Percentiles rank a stretch among this genome's conserved stretches.
Evolutionary conservation across 225 moss, liverwort and hornwort species (phyloP).

Genomic region (Physcomitrium patens): DNA sequence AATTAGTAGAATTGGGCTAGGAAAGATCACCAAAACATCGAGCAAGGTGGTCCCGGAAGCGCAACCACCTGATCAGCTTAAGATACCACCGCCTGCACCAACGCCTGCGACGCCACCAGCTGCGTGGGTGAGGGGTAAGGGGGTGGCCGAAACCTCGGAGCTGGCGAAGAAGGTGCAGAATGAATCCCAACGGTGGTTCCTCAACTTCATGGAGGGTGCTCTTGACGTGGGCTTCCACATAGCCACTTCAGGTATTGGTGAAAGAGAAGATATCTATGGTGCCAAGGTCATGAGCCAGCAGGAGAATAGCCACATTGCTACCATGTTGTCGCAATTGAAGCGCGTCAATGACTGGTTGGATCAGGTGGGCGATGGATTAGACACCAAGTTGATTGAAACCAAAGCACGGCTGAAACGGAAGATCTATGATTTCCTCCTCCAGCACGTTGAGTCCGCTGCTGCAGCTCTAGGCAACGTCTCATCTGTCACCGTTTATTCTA

Average conservation of each 20-base stretch:
- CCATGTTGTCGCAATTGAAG: slow-evolving; percentile 91
- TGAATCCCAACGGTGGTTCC: slow-evolving; percentile 87
- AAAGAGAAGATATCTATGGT: slow-evolving; percentile 43
- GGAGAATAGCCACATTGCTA: slow-evolving; percentile 88
- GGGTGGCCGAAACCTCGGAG: slow-evolving; percentile 68
- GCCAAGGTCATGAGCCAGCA: slow-evolving; percentile 70
- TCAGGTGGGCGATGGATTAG: slow-evolving; percentile 62
- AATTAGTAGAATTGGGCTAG: slow-evolving; percentile 15
- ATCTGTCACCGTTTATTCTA: slow-evolving; percentile 57
- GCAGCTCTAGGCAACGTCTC: slow-evolving; percentile 80
- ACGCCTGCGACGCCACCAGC: slow-evolving; percentile 31
- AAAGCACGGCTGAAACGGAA: slow-evolving; percentile 83
- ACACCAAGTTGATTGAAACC: slow-evolving; percentile 68
- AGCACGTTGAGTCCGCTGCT: slow-evolving; percentile 95
- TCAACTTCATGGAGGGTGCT: slow-evolving; percentile 87
- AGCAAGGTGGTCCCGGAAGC: slow-evolving; percentile 63
- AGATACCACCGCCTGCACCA: slow-evolving; percentile 29
- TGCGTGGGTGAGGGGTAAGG: slow-evolving; percentile 73
- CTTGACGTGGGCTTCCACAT: slow-evolving; percentile 86
- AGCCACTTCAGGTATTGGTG: slow-evolving; percentile 37
- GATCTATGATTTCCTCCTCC: slow-evolving; percentile 87
- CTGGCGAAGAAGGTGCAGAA: slow-evolving; percentile 71
- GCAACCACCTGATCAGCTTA: slow-evolving; percentile 43
- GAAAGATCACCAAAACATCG: slow-evolving; percentile 38
- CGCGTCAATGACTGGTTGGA: slow-evolving; percentile 97